These are phyloP conservation scores for Penicillium pancosmium DNA, from an alignment of 495 filamentous ascomycete species.

Conservation along the genomic window DNA sequence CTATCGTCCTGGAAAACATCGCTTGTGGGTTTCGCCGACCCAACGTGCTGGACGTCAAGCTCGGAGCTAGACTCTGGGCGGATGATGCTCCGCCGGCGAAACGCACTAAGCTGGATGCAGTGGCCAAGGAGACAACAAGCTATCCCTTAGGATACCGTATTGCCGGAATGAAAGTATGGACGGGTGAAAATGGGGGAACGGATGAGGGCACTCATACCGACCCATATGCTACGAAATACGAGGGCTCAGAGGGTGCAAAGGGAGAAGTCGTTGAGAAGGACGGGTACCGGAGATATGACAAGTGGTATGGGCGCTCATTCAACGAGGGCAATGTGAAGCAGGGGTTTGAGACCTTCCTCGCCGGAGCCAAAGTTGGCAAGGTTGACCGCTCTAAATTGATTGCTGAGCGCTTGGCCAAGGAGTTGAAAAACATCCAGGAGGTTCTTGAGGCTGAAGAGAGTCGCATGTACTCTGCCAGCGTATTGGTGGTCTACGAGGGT, in stretches of 20 bases:
- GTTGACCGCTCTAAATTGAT: conserved; percentile 57
- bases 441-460: conserved; percentile 77
- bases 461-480: conserved; percentile 89
- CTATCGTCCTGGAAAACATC: conserved; percentile 86
- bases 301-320: conserved; percentile 81
- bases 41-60: conserved; percentile 94
- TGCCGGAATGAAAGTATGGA: conserved; percentile 92
- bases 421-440: conserved; percentile 64
- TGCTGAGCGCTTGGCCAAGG: conserved; percentile 63
- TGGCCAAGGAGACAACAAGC: conserved; percentile 78
- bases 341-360: conserved; percentile 77
- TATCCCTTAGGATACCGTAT: conserved; percentile 81
- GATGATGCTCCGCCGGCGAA: conserved; percentile 79
- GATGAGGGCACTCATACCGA: conserved; percentile 43
- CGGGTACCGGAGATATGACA: conserved; percentile 79
- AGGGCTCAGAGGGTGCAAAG: conserved; percentile 39
- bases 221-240: conserved; percentile 45
- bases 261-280: conserved; percentile 47
- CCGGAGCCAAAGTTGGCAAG: conserved; percentile 58
- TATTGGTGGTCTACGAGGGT: conserved; percentile 92
- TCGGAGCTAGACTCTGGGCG: conserved; percentile 85
- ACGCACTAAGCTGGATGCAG: conserved; percentile 74
- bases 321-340: conserved; percentile 69
- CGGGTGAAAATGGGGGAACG: conserved; percentile 56
- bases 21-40: conserved; percentile 79